Evolutionary conservation across 2,329 filamentous ascomycete species (phyloP), one percentile per base, ranked within the genome.

Genomic region (Teratosphaeria destructans): DNA sequence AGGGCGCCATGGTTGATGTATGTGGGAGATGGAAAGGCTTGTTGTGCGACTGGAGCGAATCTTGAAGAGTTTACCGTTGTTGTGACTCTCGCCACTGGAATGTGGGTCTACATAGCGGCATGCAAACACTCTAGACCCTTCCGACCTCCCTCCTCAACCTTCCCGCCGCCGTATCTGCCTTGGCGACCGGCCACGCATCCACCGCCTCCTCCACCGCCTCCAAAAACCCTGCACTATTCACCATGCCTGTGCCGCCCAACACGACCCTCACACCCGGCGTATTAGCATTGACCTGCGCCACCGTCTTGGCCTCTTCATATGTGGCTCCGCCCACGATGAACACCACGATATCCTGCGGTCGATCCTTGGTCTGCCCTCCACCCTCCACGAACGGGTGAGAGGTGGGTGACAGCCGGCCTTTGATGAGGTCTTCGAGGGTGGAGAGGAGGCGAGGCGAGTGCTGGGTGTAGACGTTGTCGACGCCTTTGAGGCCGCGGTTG

Each of bases 391-490:
- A 99, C 0, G 94, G 95, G 70, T 95, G 97, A 63, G 94, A 85
- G 64, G 91, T 84, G 68, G 95, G 90, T 68, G 85, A 88, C 60
- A 99, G 76, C 34, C 89, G 85, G 0, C 94, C 95, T 71, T 96
- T 96, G 77, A 97, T 92, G 57, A 99, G 79, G 67, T 93, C 93
- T 71, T 96, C 93, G 19, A 99, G 77, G 0, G 91, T 97, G 27
- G 83, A 83, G 73, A 96, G 92, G 16, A 99, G 75, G 26, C 90
- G 82, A 0, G 95, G 91, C 5, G 90, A 95, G 73, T 99, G 94
- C 73, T 99, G 95, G 0, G 94, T 99, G 73, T 99, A 99, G 32
- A 99, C 94, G 68, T 99, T 99, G 73, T 99, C 95, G 1, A 99
- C 94, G 1, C 94, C 94, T 71, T 97, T 96, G 14, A 99, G 80